Percentiles rank a stretch among this genome's conserved stretches.
These are phyloP conservation scores for Pascua guehoae DNA, from an alignment of 1,284 basidiomycete species.

Conservation along the genomic window DNA sequence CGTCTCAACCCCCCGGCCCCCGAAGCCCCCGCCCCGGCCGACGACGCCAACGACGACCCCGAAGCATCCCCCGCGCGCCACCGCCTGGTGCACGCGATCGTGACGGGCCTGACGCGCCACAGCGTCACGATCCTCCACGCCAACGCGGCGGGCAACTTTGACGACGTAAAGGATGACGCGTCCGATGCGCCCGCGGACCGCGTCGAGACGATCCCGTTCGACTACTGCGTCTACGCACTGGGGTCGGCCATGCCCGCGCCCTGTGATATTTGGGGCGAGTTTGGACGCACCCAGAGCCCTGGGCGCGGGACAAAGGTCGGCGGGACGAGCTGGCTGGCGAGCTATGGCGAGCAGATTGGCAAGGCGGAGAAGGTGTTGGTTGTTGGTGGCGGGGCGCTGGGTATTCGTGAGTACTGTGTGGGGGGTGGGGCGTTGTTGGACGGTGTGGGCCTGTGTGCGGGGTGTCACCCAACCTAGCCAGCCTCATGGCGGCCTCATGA, in stretches of 20 bases:
- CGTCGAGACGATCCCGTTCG: constrained; percentile 39
- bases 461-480: no score
- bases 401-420: constrained; percentile 46
- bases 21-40: neutral
- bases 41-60: constrained; percentile 19
- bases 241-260: constrained; percentile 44
- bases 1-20: neutral
- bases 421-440: neutral
- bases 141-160: constrained; percentile 8
- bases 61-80: constrained; percentile 20
- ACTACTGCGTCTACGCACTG: constrained; percentile 52
- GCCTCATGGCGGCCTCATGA: no score
- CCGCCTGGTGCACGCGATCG: constrained; percentile 53
- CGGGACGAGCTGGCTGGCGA: constrained; percentile 28
- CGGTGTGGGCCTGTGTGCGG: no score
- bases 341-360: constrained; percentile 34
- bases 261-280: constrained; percentile 42
- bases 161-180: constrained; percentile 12
- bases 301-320: constrained; percentile 38
- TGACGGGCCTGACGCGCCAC: constrained; percentile 53
- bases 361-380: constrained; percentile 48
- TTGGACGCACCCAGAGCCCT: constrained; percentile 5
- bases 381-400: constrained; percentile 51
- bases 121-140: constrained; percentile 53
- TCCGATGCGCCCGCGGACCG: constrained; percentile 10